phyloP scores from a whole-genome alignment of 2,329 filamentous ascomycete species.

The Neocatenulostroma microsporum region DNA sequence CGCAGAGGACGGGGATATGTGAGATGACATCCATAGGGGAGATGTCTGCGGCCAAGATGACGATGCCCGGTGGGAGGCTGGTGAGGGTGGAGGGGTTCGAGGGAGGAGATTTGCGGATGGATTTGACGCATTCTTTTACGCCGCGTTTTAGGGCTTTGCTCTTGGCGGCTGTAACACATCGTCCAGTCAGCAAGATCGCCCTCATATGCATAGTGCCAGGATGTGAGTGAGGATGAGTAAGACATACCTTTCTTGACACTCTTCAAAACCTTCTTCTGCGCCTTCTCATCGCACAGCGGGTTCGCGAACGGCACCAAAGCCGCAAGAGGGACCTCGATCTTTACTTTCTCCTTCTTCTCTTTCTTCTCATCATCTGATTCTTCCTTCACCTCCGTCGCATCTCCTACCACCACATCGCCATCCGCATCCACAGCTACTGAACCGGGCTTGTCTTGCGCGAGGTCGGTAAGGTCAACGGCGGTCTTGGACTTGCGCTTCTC shows the following conservation, averaged over 20 bases:
- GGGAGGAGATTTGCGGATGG: constrained; percentile 80
- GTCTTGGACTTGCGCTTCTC: constrained; percentile 28
- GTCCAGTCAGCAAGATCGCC: too few relatives aligned
- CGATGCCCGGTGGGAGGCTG: constrained; percentile 56
- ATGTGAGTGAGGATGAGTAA: not conserved
- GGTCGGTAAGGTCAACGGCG: not conserved
- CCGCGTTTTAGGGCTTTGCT: constrained; percentile 93
- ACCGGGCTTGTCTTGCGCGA: constrained; percentile 24
- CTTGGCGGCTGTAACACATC: constrained; percentile 72
- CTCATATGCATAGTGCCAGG: not conserved
- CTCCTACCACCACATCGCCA: constrained; percentile 20
- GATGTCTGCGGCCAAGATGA: constrained; percentile 94
- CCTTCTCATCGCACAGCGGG: constrained; percentile 73
- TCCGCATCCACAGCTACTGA: constrained; percentile 41
- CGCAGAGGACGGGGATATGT: constrained; percentile 94
- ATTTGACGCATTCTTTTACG: constrained; percentile 98
- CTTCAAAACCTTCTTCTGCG: constrained; percentile 58
- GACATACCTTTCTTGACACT: constrained; percentile 52
- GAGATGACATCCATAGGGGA: constrained; percentile 98
- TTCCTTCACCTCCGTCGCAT: constrained; percentile 32
- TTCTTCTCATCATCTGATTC: constrained; percentile 38
- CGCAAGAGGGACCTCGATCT: constrained; percentile 31
- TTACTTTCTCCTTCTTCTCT: constrained; percentile 34
- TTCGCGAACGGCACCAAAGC: constrained; percentile 77
- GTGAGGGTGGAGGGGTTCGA: constrained; percentile 51